Percentiles rank a stretch among this genome's conserved stretches.
phyloP scores from a whole-genome alignment of 768 basidiomycete genomes.

The Strobilomyces dryophilus region DNA sequence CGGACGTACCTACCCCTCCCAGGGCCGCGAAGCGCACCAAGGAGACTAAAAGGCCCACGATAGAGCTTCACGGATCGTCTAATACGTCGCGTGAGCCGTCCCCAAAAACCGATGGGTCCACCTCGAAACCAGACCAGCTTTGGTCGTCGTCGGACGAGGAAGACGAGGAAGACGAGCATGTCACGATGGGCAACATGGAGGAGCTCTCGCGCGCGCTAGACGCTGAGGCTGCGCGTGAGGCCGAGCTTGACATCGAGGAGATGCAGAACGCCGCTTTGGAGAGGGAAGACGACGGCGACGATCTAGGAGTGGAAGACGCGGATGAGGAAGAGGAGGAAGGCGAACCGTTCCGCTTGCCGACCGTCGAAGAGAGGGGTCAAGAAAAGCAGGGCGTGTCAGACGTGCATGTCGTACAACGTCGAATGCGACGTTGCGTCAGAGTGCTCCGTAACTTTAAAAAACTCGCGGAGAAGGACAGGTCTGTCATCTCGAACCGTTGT shows the following conservation, averaged over 20 bases:
- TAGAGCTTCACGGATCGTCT: constrained; percentile 22
- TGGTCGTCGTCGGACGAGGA: constrained; percentile 41
- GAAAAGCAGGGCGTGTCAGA: constrained; percentile 70
- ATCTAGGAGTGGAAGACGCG: constrained; percentile 37
- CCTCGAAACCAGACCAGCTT: constrained; percentile 15
- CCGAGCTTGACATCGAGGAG: constrained; percentile 65
- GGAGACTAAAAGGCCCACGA: constrained; percentile 21
- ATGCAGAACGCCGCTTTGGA: constrained; percentile 49
- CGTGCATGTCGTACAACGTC: constrained; percentile 67
- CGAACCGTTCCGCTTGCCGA: constrained; percentile 61
- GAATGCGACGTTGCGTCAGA: constrained; percentile 75
- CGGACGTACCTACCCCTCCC: constrained; percentile 23
- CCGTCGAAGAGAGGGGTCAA: constrained; percentile 64
- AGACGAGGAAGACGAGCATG: constrained; percentile 48
- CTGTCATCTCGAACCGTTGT: constrained; percentile 4
- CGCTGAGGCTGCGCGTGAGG: constrained; percentile 60
- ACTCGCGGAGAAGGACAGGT: constrained; percentile 63
- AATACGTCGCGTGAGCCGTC: constrained; percentile 41
- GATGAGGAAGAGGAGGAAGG: constrained; percentile 34
- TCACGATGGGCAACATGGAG: constrained; percentile 81
- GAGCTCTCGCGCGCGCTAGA: constrained; percentile 76
- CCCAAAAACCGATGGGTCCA: constrained; percentile 32
- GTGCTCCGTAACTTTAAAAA: constrained; percentile 70
- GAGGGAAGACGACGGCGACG: constrained; percentile 47
- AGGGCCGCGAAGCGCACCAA: constrained; percentile 37